These are phyloP conservation scores for Triticum urartu DNA, from an alignment of 176 grass and related monocot species.

Conservation along the genomic window DNA sequence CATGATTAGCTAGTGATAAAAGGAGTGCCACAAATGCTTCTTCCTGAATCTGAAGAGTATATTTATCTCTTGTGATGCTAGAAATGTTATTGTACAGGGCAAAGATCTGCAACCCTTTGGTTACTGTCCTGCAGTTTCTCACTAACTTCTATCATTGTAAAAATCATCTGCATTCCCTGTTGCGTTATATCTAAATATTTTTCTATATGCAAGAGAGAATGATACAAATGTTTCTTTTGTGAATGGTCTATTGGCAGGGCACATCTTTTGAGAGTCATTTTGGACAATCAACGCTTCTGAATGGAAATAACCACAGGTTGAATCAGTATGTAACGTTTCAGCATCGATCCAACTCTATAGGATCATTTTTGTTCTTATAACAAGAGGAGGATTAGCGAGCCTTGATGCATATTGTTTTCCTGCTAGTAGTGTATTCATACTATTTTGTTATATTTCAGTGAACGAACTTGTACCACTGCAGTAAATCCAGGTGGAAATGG, in stretches of 20 bases:
- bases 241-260: slow-evolving; percentile 55
- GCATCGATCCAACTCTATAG: slow-evolving; percentile 11
- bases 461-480: slow-evolving; percentile 27
- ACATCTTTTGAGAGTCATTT: slow-evolving; percentile 43
- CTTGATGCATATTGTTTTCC: slow-evolving; percentile 9
- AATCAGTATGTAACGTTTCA: slow-evolving; percentile 19
- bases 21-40: not conserved
- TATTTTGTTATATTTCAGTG: slow-evolving; percentile 49
- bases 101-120: not conserved
- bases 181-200: not conserved
- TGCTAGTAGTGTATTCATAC: slow-evolving; percentile 28
- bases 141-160: not conserved
- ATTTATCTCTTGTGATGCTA: not conserved
- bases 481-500: slow-evolving; percentile 28
- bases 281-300: slow-evolving; percentile 30
- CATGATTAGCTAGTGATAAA: not conserved
- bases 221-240: not conserved
- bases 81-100: not conserved
- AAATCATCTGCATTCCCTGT: not conserved
- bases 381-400: not conserved
- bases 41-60: slow-evolving; percentile 6
- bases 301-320: slow-evolving; percentile 48
- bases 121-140: not conserved
- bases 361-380: slow-evolving; percentile 1
- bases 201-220: not conserved